Base-by-base conservation (phyloP, 148 eudicot genomes). In the Suaeda aralocaspica region DNA sequence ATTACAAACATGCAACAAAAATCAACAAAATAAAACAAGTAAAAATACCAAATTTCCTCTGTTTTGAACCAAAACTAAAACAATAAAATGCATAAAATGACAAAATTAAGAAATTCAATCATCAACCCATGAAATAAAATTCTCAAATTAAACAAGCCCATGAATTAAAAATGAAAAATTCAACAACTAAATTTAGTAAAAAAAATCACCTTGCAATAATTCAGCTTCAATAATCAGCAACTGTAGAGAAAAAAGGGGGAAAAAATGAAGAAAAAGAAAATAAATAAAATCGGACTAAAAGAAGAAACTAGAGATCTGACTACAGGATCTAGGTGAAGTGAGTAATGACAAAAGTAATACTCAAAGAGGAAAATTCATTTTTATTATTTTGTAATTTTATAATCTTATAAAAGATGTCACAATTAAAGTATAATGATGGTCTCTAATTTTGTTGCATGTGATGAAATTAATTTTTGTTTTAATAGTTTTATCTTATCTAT, bases 241-340 rank as follows among this genome's bases (percentile, higher is more conserved):
- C n/a, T n/a, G n/a, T n/a, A n/a, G n/a, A n/a, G n/a, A n/a, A n/a
- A n/a, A n/a, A n/a, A n/a, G n/a, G n/a, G n/a, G n/a, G n/a, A n/a
- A n/a, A n/a, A n/a, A n/a, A n/a, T 16, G 1, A 63, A 39, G n/a
- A 46, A 5, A 26, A 57, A 42, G 45, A 44, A 33, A 67, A 46
- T 48, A 45, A 31, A 26, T 5, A 73, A 21, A 41, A 5, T 26
- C 28, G 60, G 25, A 72, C 58, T 72, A 51, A 76, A 64, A 51
- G 74, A 78, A 64, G 73, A 70, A 56, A 69, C 52, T 28, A 33
- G 69, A 77, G 76, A 72, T 67, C 69, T 77, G 31, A 42, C 36
- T 57, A 25, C 57, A 44, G 19, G 44, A 59, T 26, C 8, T 60
- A 42, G 19, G 69, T 67, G 33, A 42, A 56, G 51, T 28, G 13